Evolutionary conservation across 2,329 filamentous ascomycete genomes (phyloP).

Genomic region (Calonectria naviculata): DNA sequence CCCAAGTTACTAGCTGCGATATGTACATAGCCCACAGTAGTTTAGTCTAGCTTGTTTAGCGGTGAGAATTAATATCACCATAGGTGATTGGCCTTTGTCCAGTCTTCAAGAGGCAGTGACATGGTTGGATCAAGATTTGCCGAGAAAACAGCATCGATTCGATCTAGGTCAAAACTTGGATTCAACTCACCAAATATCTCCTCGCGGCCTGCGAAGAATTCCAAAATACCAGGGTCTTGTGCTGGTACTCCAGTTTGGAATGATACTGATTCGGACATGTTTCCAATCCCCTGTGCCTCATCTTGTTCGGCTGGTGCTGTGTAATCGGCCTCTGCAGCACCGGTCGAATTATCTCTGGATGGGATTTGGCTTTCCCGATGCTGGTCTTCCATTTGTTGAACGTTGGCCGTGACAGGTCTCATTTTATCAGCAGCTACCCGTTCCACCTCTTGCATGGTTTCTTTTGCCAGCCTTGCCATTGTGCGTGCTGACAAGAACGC

Average conservation of each 20-base stretch:
- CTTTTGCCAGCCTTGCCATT: conserved; percentile 1
- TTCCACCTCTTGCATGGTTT: conserved; percentile 7
- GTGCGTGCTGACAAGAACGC: conserved; percentile 6
- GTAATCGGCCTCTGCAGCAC: no score
- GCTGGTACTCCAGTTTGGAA: background rate
- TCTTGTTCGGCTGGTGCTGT: no score
- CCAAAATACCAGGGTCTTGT: background rate
- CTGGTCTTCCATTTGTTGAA: background rate
- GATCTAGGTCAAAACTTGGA: background rate
- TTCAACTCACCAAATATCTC: conserved; percentile 5
- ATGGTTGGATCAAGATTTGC: conserved; percentile 7
- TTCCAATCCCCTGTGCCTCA: background rate
- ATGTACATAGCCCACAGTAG: no score
- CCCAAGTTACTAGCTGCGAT: no score
- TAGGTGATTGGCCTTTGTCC: background rate
- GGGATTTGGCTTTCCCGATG: background rate
- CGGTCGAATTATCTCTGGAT: background rate
- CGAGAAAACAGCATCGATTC: conserved; percentile 9
- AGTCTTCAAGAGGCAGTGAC: background rate
- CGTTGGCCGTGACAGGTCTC: background rate
- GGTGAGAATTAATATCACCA: no score
- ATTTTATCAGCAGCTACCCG: background rate
- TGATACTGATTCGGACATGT: background rate
- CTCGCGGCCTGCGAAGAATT: background rate
- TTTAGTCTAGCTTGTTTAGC: no score